These are phyloP conservation scores for carrot (Daucus carota) DNA, from an alignment of 129 eudicot species.

Conservation along the genomic window DNA sequence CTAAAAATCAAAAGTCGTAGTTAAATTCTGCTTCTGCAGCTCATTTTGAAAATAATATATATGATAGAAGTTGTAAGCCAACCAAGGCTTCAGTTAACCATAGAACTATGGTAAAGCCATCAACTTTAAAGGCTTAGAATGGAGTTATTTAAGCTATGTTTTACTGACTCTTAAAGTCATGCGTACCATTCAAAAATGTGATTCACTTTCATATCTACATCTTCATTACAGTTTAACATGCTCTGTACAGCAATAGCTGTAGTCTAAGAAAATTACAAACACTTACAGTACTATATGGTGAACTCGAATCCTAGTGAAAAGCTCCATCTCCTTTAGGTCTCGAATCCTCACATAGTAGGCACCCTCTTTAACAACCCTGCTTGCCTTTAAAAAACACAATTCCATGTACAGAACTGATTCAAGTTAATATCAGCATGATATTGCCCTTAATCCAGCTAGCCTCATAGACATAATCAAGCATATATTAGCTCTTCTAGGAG, in stretches of 20 bases:
- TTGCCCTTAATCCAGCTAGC: not conserved
- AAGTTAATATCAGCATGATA: conserved; percentile 7
- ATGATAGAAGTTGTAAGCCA: not conserved
- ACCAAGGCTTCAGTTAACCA: not conserved
- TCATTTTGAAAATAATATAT: not conserved
- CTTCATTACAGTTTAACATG: not conserved
- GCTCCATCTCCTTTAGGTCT: not conserved
- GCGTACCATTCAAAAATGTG: not conserved
- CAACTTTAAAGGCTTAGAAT: not conserved
- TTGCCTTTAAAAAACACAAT: not conserved
- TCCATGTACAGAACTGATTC: not conserved
- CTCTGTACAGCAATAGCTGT: not conserved
- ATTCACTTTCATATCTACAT: not conserved
- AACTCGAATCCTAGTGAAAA: not conserved
- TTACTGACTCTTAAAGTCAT: not conserved
- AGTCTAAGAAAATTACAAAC: not conserved
- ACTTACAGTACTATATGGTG: not conserved
- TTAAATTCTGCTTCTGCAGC: conserved; percentile 29
- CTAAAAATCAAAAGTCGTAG: not conserved
- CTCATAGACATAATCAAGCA: conserved; percentile 5
- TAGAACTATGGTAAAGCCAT: not conserved
- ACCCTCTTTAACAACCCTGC: not conserved
- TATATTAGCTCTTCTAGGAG: conserved; percentile 42
- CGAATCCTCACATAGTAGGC: not conserved
- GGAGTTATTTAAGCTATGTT: not conserved